Evolutionary conservation across 306 rosid genomes (phyloP).

Genomic region (Gleditsia sinensis): DNA sequence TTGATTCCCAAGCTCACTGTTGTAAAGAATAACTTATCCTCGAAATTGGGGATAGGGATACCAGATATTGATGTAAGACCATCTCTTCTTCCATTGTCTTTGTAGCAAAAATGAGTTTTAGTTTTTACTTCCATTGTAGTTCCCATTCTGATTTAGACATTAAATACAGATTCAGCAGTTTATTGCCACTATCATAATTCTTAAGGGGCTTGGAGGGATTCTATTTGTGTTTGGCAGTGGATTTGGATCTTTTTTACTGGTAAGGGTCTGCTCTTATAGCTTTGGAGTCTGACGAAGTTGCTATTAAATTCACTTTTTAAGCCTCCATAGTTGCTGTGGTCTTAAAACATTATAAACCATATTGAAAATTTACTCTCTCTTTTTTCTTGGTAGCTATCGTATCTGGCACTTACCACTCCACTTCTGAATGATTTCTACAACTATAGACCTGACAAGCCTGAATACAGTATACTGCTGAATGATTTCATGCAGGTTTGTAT

Average conservation of each 20-base stretch:
- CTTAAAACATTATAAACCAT: slow-evolving; percentile 3
- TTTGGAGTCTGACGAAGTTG: not conserved
- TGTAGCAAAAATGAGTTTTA: slow-evolving; percentile 10
- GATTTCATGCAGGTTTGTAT: slow-evolving; percentile 80
- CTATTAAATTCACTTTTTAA: not conserved
- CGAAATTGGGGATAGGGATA: slow-evolving; percentile 58
- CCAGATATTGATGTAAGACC: slow-evolving; percentile 69
- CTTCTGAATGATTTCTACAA: slow-evolving; percentile 83
- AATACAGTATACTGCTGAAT: slow-evolving; percentile 46
- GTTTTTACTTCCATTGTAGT: slow-evolving; percentile 9
- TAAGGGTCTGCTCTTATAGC: slow-evolving; percentile 36
- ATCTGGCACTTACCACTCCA: slow-evolving; percentile 68
- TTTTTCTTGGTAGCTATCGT: slow-evolving; percentile 51
- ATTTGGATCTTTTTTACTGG: slow-evolving; percentile 80
- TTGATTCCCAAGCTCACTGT: slow-evolving; percentile 62
- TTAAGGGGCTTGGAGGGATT: slow-evolving; percentile 83
- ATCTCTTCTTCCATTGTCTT: not conserved
- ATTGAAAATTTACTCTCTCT: slow-evolving; percentile 7
- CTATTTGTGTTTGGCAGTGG: slow-evolving; percentile 74
- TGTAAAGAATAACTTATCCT: slow-evolving; percentile 51
- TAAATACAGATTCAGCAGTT: slow-evolving; percentile 62
- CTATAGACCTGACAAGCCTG: slow-evolving; percentile 49
- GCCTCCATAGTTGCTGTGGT: slow-evolving; percentile 12
- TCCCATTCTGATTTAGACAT: slow-evolving; percentile 36
- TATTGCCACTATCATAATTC: slow-evolving; percentile 53